Evolutionary conservation across 2,329 filamentous ascomycete species (phyloP), one percentile per base, ranked within the genome.

Genomic region (Aspergillus pseudoviridinutans): DNA sequence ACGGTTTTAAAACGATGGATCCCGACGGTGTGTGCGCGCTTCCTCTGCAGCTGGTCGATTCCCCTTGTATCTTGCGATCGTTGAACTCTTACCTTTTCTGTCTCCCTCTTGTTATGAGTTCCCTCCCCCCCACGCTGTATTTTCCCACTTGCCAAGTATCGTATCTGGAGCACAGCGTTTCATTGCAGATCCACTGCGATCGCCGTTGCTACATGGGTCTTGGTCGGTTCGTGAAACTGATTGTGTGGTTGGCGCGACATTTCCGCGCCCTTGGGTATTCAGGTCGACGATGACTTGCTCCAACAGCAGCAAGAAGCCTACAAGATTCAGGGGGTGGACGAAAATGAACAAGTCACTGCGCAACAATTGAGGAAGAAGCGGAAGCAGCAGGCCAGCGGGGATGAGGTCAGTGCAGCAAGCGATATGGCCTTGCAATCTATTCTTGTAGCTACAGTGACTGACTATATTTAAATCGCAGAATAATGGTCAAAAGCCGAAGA

Each of bases 1-100:
- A 76, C 82, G 51, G 81, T 80, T 52, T 76, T 87, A 64, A 87
- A 85, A 76, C 84, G 85, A 75, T 97, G 92, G 92, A 82, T 91
- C 54, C 87, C 86, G 64, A 80, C 82, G 71, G 84, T 82, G 80
- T 67, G 78, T 71, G 58, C 62, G 61, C 59, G 57, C 52, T 60
- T 59, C 58, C 58, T 63, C 54, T 59, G 51, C 52, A 53, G 55
- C 61, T 63, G 59, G 54, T 47, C 59, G 46, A 57, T 56, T 50
- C 54, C 53, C 57, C 25, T 53, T 60, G 52, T 56, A 46, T 54
- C 55, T 46, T 46, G 55, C 54, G 49, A 58, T 58, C 51, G 57
- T 60, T 64, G 58, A 62, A 59, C 55, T 57, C 54, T 28, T 57
- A 55, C 54, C 52, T 61, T 53, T 49, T 54, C 24, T 44, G 44